Conservation (phyloP, 768 basidiomycete species). For the Naganishia kalamii region DNA sequence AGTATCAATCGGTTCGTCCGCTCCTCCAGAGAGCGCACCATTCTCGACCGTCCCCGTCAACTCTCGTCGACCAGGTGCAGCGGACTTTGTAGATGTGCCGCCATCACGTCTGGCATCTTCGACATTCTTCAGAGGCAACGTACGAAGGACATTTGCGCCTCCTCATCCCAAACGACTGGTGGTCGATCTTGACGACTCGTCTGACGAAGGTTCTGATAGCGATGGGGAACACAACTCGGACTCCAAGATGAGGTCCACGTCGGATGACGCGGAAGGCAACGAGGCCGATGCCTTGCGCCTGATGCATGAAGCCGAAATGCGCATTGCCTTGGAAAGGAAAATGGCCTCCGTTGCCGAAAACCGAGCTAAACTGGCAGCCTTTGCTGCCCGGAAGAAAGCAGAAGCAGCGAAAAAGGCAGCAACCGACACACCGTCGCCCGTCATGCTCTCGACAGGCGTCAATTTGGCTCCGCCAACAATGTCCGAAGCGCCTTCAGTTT, state of each 20-base stretch:
- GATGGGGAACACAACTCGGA: background rate
- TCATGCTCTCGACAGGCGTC: background rate
- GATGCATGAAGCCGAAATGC: conserved; percentile 6
- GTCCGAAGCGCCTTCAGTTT: background rate
- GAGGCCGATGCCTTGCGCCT: background rate
- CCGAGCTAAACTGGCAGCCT: conserved; percentile 1
- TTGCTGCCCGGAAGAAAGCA: conserved; percentile 8
- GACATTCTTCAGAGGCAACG: conserved; percentile 8
- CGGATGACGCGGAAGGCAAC: background rate
- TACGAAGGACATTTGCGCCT: background rate
- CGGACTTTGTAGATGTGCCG: conserved; percentile 2
- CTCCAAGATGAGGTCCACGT: background rate
- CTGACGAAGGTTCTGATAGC: conserved; percentile 3
- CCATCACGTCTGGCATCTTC: conserved; percentile 4
- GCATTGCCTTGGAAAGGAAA: conserved; percentile 7
- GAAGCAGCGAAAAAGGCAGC: background rate
- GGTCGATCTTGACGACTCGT: conserved; percentile 8
- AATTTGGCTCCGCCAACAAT: background rate
- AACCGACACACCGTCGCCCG: background rate
- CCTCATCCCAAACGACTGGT: conserved; percentile 8
- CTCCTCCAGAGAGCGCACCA: background rate
- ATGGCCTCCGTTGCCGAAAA: conserved; percentile 1
- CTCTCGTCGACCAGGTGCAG: conserved; percentile 8
- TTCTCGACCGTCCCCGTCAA: background rate
- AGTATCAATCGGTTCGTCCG: background rate